A percentile compares a stretch with the other conserved stretches of the same genome.
Conservation (phyloP, 148 eudicot genomes). For the Fagopyrum tataricum region DNA sequence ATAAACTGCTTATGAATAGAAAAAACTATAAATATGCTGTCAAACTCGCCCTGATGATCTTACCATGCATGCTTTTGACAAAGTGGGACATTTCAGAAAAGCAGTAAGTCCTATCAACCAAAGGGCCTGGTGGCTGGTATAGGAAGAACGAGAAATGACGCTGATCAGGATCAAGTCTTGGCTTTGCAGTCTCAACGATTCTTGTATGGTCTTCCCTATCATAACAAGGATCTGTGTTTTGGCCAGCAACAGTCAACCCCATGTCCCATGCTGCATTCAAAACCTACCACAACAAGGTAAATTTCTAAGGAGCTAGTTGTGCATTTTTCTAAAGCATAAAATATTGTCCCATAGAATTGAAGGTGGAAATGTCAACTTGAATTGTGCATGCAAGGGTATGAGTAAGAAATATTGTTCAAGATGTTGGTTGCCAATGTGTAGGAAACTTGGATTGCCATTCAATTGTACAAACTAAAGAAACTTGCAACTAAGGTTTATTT, state of each 20-base stretch:
- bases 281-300: conserved; percentile 26
- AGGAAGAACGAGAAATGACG: conserved; percentile 45
- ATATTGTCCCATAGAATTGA: background rate
- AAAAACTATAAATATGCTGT: too few relatives aligned
- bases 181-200: conserved; percentile 53
- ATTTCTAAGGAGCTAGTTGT: background rate
- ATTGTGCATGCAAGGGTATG: too few relatives aligned
- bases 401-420: background rate
- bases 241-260: conserved; percentile 52
- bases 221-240: conserved; percentile 49
- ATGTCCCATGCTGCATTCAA: conserved; percentile 63
- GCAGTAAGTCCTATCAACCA: conserved; percentile 35
- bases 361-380: too few relatives aligned
- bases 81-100: conserved; percentile 53
- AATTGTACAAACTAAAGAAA: background rate
- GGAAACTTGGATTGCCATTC: background rate
- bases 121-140: conserved; percentile 42
- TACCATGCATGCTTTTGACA: conserved; percentile 67
- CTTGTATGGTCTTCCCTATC: conserved; percentile 48
- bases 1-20: conserved; percentile 1
- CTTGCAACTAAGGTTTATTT: background rate
- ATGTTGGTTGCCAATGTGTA: background rate
- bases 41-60: background rate
- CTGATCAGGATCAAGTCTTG: conserved; percentile 59
- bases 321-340: background rate